phyloP scores from a whole-genome alignment of 352 stramenopile genomes.

The Thraustochytrium striatum region DNA sequence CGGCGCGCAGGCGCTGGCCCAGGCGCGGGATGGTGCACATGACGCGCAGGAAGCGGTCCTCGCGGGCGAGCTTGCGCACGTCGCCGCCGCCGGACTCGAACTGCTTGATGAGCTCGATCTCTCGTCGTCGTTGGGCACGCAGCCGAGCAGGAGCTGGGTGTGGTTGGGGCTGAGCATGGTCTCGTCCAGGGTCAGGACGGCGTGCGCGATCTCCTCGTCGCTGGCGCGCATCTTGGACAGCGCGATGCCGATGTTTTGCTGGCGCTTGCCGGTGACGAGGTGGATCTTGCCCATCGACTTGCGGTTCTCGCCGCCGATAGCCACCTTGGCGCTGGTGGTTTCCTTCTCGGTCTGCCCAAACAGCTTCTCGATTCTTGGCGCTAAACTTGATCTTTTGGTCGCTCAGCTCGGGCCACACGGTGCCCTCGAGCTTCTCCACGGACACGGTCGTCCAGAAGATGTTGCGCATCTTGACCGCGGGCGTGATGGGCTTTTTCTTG shows the following conservation, averaged over 20 bases:
- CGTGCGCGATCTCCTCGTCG: slow-evolving; percentile 16
- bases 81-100: slow-evolving; percentile 18
- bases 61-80: slow-evolving; percentile 17
- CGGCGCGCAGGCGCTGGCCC: background rate
- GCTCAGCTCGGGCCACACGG: slow-evolving; percentile 47
- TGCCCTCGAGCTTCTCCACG: slow-evolving; percentile 45
- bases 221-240: slow-evolving; percentile 45
- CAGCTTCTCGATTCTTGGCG: slow-evolving; percentile 33
- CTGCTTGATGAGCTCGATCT: slow-evolving; percentile 27
- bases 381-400: slow-evolving; percentile 42
- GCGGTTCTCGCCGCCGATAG: no score
- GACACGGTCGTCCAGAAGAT: slow-evolving; percentile 41
- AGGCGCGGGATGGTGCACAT: slow-evolving; percentile 34
- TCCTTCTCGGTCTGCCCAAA: slow-evolving; percentile 31
- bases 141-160: background rate
- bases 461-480: slow-evolving; percentile 43
- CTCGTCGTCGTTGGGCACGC: slow-evolving; percentile 38
- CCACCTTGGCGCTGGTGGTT: background rate
- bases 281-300: slow-evolving; percentile 48
- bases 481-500: slow-evolving; percentile 35
- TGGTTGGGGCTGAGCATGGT: slow-evolving; percentile 7
- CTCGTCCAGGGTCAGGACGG: slow-evolving; percentile 45
- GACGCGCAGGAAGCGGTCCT: slow-evolving; percentile 36
- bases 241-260: slow-evolving; percentile 57
- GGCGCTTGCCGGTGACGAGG: slow-evolving; percentile 54